Conservation (phyloP, 768 basidiomycete species). For the Tephrocybe sp. region DNA sequence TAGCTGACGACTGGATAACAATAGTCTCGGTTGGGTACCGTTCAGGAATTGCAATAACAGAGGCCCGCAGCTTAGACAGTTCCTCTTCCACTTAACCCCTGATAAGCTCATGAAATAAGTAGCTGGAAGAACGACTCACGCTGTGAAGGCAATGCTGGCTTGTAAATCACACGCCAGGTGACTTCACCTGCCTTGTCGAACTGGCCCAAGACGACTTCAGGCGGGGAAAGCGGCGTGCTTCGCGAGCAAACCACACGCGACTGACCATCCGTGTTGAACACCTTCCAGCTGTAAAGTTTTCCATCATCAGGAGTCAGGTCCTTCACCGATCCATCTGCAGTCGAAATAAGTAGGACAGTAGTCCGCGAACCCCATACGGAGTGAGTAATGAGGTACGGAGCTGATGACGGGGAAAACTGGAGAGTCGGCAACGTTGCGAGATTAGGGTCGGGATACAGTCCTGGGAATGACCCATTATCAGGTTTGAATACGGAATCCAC, state of each 20-base stretch:
- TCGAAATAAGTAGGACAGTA: conserved; percentile 48
- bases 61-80: conserved; percentile 39
- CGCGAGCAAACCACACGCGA: conserved; percentile 45
- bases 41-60: conserved; percentile 49
- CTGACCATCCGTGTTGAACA: conserved; percentile 49
- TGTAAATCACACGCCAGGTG: conserved; percentile 43
- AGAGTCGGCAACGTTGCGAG: conserved; percentile 45
- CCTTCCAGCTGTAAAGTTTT: conserved; percentile 49
- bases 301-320: conserved; percentile 43
- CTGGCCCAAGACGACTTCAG: conserved; percentile 50
- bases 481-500: conserved; percentile 45
- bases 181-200: conserved; percentile 24
- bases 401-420: conserved; percentile 10
- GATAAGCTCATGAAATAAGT: not conserved
- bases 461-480: conserved; percentile 49
- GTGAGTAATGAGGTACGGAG: conserved; percentile 37
- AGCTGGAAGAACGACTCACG: conserved; percentile 32
- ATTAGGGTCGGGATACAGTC: conserved; percentile 55
- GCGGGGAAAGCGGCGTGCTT: conserved; percentile 47
- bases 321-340: conserved; percentile 36
- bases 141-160: conserved; percentile 35
- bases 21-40: conserved; percentile 56
- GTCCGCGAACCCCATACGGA: conserved; percentile 57
- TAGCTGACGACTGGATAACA: conserved; percentile 37
- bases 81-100: conserved; percentile 40